These are phyloP conservation scores for Xylaria sp. DNA, from an alignment of 2,329 filamentous ascomycete genomes.

Conservation along the genomic window DNA sequence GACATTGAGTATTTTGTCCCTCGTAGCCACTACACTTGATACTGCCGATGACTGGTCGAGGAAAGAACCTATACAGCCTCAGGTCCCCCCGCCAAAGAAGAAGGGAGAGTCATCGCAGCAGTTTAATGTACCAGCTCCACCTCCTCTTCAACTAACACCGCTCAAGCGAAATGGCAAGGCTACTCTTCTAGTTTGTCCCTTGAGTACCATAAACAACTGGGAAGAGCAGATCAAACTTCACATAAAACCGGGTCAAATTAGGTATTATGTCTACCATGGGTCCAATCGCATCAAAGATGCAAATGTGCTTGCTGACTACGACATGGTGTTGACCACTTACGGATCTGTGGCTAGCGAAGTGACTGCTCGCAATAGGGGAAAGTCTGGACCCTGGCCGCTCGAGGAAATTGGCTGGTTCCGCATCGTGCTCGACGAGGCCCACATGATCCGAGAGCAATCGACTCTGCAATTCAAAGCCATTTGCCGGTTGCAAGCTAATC, in stretches of 20 bases:
- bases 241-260: constrained; percentile 71
- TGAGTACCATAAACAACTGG: constrained; percentile 95
- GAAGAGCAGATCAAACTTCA: constrained; percentile 90
- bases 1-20: constrained; percentile 84
- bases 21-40: constrained; percentile 74
- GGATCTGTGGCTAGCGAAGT: constrained; percentile 86
- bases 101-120: constrained; percentile 50
- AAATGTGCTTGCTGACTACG: constrained; percentile 75
- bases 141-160: constrained; percentile 60
- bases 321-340: constrained; percentile 93
- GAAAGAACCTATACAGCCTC: constrained; percentile 62
- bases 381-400: constrained; percentile 71
- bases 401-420: constrained; percentile 90
- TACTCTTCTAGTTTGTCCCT: constrained; percentile 87
- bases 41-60: constrained; percentile 72
- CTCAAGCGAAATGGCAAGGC: constrained; percentile 77
- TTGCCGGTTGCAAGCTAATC: constrained; percentile 79
- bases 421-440: constrained; percentile 92
- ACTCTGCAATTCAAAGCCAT: constrained; percentile 88
- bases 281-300: constrained; percentile 76
- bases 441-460: constrained; percentile 88
- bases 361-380: constrained; percentile 69
- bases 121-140: constrained; percentile 56
- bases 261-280: constrained; percentile 88
- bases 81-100: constrained; percentile 53